Evolutionary conservation across 495 filamentous ascomycete genomes (phyloP), one percentile per base, ranked within the genome.

Genomic region (Neurospora sp.): DNA sequence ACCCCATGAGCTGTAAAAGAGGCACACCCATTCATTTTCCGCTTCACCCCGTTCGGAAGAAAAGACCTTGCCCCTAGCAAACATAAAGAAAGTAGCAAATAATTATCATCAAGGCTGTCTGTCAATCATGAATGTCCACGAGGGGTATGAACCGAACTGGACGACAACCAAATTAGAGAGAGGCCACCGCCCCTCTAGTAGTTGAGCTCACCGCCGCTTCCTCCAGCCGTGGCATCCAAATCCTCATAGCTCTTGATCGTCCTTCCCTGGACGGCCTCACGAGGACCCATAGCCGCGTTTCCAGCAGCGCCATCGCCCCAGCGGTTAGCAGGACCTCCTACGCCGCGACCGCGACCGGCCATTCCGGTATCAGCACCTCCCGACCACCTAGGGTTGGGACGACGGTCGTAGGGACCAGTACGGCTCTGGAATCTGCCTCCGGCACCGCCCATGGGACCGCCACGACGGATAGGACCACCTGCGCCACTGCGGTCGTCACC

Each of bases 221-320:
- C 86, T 18, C 86, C 86, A 16, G 85, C 84, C 39, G 87, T 86
- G 18, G 96, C 95, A 83, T 99, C 96, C 3, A 99, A 83, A 81
- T 99, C 96, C 81, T 98, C 96, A 81, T 99, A 99, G 80, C 92
- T 96, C 86, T 96, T 97, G 41, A 99, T 78, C 53, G 91, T 97
- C 65, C 96, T 88, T 5, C 96, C 96, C 74, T 94, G 91, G 3
- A 97, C 93, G 1, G 94, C 92, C 82, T 96, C 93, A 18, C 91
- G 84, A 4, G 94, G 94, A 3, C 91, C 92, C 74, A 94, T 89
- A 2, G 91, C 89, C 65, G 91, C 91, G 71, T 85, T 85, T 4
- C 90, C 89, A 69, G 88, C 88, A 42, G 87, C 82, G 72, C 90
- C 87, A 76, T 91, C 85, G 70, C 88, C 85, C 90, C 90, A 89